Evolutionary conservation across 306 rosid species (phyloP).

Genomic region (Prosopis cineraria): DNA sequence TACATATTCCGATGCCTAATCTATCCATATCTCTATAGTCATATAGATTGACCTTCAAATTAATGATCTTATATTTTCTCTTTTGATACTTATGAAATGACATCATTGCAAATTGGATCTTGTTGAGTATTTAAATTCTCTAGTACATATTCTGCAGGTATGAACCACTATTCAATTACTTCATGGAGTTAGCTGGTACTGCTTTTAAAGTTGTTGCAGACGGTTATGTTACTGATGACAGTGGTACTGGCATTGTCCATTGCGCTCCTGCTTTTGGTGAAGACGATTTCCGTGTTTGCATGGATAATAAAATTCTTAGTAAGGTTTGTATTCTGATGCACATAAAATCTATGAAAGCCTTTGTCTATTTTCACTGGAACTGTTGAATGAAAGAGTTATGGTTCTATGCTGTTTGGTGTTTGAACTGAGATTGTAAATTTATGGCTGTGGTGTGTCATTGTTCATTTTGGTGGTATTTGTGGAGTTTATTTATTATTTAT

Average conservation of each 20-base stretch:
- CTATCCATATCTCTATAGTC: background rate
- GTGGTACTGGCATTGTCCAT: constrained; percentile 96
- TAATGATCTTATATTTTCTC: constrained; percentile 26
- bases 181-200: constrained; percentile 65
- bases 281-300: constrained; percentile 96
- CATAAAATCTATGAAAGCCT: background rate
- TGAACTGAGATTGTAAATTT: background rate
- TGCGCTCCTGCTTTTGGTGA: constrained; percentile 99
- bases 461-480: background rate
- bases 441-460: background rate
- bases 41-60: constrained; percentile 5
- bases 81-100: constrained; percentile 21
- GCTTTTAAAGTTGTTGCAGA: constrained; percentile 92
- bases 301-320: constrained; percentile 65
- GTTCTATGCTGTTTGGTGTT: background rate
- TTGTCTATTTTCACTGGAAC: too few relatives aligned
- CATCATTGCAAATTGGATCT: constrained; percentile 23
- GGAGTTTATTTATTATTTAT: background rate
- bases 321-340: constrained; percentile 59
- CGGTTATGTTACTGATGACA: constrained; percentile 85
- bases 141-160: constrained; percentile 59
- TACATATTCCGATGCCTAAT: background rate
- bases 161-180: constrained; percentile 79
- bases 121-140: constrained; percentile 26
- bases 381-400: constrained; percentile 17